phyloP scores from a whole-genome alignment of 1,139 yeast genomes.

The Tardiomyces blankii region DNA sequence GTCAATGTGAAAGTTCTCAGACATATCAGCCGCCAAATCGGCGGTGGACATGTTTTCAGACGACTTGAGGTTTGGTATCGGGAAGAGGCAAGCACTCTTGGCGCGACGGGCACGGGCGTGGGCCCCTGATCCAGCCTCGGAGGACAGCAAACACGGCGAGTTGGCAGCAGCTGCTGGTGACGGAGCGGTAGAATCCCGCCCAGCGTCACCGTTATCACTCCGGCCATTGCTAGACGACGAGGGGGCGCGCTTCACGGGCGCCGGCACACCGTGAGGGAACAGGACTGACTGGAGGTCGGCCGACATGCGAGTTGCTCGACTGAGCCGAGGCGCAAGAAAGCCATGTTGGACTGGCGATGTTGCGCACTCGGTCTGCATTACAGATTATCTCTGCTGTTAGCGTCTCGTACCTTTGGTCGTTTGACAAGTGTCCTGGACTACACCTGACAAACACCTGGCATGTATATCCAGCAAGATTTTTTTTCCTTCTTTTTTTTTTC shows the following conservation, averaged over 20 bases:
- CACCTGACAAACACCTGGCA: no score
- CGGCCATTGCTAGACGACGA: background rate
- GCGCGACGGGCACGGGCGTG: background rate
- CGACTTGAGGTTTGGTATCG: background rate
- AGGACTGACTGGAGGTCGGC: constrained; percentile 7
- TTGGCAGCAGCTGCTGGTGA: background rate
- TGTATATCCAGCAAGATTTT: no score
- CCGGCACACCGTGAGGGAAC: constrained; percentile 3
- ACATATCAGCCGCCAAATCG: constrained; percentile 36
- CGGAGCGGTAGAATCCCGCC: no score
- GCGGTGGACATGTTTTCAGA: constrained; percentile 22
- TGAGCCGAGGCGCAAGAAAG: background rate
- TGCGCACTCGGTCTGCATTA: background rate
- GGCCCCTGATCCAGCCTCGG: no score
- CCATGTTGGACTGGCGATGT: background rate
- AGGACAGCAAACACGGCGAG: background rate
- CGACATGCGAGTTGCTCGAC: constrained; percentile 8
- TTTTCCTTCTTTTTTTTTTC: no score
- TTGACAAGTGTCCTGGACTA: no score
- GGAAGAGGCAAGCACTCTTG: background rate
- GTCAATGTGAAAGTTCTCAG: constrained; percentile 36
- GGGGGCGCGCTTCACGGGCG: background rate
- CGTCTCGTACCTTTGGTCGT: no score
- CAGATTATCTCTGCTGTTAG: no score
- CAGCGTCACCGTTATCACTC: no score